These are phyloP conservation scores for Boletus rex-veris DNA, from an alignment of 768 basidiomycete species.

Conservation along the genomic window DNA sequence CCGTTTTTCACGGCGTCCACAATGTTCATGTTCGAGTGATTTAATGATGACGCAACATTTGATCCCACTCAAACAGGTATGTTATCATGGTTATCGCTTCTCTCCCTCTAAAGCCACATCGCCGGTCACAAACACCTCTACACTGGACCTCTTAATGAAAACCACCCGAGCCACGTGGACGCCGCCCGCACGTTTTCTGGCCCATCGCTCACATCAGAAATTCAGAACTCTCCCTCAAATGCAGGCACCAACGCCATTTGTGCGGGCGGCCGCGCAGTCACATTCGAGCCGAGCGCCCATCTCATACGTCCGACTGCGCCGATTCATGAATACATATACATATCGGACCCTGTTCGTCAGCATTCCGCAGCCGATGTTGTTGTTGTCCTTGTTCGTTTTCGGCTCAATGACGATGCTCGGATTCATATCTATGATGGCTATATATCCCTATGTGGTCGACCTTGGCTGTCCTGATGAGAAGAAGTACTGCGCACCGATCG, in stretches of 20 bases:
- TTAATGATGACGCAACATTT: slow-evolving; percentile 2
- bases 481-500: slow-evolving; percentile 11
- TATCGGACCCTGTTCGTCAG: slow-evolving; percentile 6
- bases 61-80: slow-evolving; percentile 1
- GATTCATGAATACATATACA: slow-evolving; percentile 11
- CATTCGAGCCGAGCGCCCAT: slow-evolving; percentile 16
- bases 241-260: slow-evolving; percentile 2
- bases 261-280: slow-evolving; percentile 5
- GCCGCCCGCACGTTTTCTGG: neutral
- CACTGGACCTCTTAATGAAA: neutral
- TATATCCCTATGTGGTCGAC: slow-evolving; percentile 9
- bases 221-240: neutral
- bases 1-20: slow-evolving; percentile 13
- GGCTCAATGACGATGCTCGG: neutral
- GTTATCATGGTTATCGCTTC: neutral
- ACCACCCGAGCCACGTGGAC: slow-evolving; percentile 4
- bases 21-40: neutral
- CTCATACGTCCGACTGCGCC: slow-evolving; percentile 12
- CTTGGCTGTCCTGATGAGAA: slow-evolving; percentile 3
- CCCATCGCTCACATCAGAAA: neutral
- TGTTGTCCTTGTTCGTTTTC: neutral
- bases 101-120: slow-evolving; percentile 15
- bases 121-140: slow-evolving; percentile 2
- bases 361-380: neutral
- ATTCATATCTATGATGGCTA: slow-evolving; percentile 12